These are phyloP conservation scores for Psidium friedrichsthalianum DNA, from an alignment of 345 rosid species.

Conservation along the genomic window DNA sequence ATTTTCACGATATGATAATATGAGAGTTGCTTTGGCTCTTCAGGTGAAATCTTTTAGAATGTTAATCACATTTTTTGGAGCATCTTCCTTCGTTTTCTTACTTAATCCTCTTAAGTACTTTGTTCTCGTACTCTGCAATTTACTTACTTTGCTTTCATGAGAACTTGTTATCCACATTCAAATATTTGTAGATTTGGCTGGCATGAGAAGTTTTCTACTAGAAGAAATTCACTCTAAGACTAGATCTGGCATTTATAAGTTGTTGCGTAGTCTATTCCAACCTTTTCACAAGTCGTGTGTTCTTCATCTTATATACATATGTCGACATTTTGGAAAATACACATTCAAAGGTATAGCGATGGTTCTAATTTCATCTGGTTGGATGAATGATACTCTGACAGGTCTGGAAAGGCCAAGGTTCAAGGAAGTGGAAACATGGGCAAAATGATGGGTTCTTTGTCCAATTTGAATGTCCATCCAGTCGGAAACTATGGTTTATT, in stretches of 20 bases:
- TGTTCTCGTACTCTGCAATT: neutral
- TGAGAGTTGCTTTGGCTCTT: neutral
- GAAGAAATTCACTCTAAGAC: neutral
- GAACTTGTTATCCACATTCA: neutral
- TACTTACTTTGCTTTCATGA: neutral
- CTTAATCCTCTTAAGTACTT: neutral
- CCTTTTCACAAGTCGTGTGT: neutral
- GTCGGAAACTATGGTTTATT: constrained; percentile 84
- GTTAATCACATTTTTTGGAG: neutral
- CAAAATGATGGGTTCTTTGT: constrained; percentile 86
- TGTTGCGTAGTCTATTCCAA: neutral
- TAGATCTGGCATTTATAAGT: neutral
- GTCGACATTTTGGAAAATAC: neutral
- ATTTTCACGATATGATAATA: neutral
- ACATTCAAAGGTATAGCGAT: neutral
- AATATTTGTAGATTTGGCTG: neutral
- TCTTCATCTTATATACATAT: neutral
- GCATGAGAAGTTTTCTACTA: neutral
- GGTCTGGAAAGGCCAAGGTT: constrained; percentile 99
- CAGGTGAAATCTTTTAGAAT: neutral
- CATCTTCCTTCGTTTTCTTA: neutral
- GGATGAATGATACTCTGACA: constrained; percentile 9
- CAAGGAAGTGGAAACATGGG: constrained; percentile 95
- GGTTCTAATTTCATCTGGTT: neutral
- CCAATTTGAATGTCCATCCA: constrained; percentile 65